Evolutionary conservation across 2,329 filamentous ascomycete genomes (phyloP), one percentile per base, ranked within the genome.

Genomic region (Beauveria varroae): DNA sequence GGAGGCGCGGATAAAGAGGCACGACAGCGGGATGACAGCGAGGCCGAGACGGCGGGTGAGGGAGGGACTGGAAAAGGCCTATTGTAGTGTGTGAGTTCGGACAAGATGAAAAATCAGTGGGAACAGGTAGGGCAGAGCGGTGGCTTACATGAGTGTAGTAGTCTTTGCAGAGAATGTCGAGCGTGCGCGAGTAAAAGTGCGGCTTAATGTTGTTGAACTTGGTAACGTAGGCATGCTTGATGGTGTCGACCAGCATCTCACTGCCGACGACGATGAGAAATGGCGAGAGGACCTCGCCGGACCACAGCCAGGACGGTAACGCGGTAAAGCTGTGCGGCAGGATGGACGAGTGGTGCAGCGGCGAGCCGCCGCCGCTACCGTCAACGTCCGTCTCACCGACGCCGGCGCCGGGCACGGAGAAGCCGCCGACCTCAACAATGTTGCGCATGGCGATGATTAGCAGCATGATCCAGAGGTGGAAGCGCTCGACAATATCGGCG

Each of bases 121-220:
- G 8, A 46, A 28, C 10, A 8, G 22, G 1, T 8, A 37, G 46
- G n/a, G 52, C 7, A 37, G 43, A 2, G 5, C 12, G 22, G 26
- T 16, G 3, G 72, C 86, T 75, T 71, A 89, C 88, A 71, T 97
- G 93, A 1, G 92, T 93, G 72, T 99, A 99, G 75, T 99, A 99
- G 73, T 99, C 95, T 73, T 98, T 98, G 66, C 92, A 93, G 8
- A 99, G 78, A 5, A 99, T 90, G 70, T 99, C 96, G 18, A 98
- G 82, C 71, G 95, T 96, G 26, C 92, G 86, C 57, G 86, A 84
- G 73, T 99, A 99, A 61, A 99, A 89, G 7, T 84, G 85, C 3
- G 95, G 95, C 65, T 95, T 93, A 67, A 93, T 92, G 68, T 96
- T 96, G 79, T 99, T 99, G 78, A 99, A 99, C 72, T 99, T 99